Evolutionary conservation across 2,329 filamentous ascomycete genomes (phyloP), one percentile per base, ranked within the genome.

Genomic region (Helminthosporium solani): DNA sequence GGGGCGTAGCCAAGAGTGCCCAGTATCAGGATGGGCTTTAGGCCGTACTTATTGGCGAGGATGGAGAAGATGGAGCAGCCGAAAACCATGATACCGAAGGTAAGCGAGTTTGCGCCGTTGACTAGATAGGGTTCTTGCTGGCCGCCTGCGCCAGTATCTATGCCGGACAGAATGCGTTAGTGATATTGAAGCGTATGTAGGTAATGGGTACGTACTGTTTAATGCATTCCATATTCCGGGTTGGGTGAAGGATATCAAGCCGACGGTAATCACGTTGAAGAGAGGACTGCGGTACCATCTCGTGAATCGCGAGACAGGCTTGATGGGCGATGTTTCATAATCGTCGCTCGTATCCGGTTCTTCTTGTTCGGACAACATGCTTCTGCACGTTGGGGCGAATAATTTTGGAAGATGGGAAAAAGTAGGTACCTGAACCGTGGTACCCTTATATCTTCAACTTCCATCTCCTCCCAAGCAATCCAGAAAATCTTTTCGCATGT

Each of bases 181-280:
- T 7, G 33, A 15, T n/a, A 20, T 7, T 5, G 23, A 25, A 9
- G 9, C 23, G 23, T 25, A 9, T 5, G 23, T n/a, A n/a, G 12
- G 11, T 8, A 7, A n/a, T 33, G 31, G 4, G 23, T 12, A 59
- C 67, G 66, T 52, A 61, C 57, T 63, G 50, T 76, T 75, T 14
- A 77, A 58, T 3, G 74, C 75, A 45, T 73, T 76, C 73, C 74
- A 77, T 18, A 77, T 74, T 2, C 73, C 75, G 0, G 74, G 74
- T 33, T 75, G 73, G 1, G 72, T 74, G 54, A 77, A 77, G 3
- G 69, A 70, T 16, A 70, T 71, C 37, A 72, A 49, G 16, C 75
- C 75, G 3, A 76, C 70, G 15, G 77, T 46, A 31, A 76, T 70
- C 40, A 74, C 74, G 46, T 77, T 74, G 60, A 74, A 77, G 1